These are phyloP conservation scores for Fusarium foetens DNA, from an alignment of 2,329 filamentous ascomycete genomes.

Conservation along the genomic window DNA sequence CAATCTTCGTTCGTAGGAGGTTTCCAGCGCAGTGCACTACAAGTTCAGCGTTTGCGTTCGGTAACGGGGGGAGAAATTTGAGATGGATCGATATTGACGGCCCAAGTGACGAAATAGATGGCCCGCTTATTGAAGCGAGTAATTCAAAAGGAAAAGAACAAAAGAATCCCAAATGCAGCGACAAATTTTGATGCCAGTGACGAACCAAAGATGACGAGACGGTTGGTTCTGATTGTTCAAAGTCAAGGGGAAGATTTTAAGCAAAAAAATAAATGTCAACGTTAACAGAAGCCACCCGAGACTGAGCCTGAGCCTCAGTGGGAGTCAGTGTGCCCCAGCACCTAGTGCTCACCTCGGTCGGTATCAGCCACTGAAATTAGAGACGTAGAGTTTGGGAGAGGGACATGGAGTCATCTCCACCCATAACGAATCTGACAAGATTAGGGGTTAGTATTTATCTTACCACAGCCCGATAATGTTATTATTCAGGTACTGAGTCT, in stretches of 20 bases:
- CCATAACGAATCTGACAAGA: not conserved
- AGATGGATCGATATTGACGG: not conserved
- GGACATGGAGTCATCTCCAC: not conserved
- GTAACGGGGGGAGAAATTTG: not conserved
- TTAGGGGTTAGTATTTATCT: not conserved
- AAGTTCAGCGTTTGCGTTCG: slow-evolving; percentile 5
- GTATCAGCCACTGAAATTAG: slow-evolving; percentile 8
- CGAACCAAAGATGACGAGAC: slow-evolving; percentile 1
- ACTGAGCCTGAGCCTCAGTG: slow-evolving; percentile 8
- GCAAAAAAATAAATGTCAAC: not conserved
- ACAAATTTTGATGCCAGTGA: not conserved
- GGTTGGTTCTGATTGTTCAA: not conserved
- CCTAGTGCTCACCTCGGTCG: not conserved
- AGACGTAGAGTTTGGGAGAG: slow-evolving; percentile 6
- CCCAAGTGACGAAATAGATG: not conserved
- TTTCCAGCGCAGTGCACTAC: not conserved
- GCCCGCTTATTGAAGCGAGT: not conserved
- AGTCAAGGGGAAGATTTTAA: slow-evolving; percentile 12
- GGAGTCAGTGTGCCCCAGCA: slow-evolving; percentile 7
- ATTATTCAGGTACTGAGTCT: not conserved
- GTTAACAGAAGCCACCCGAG: slow-evolving; percentile 1
- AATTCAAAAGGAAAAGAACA: not conserved
- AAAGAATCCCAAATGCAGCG: not conserved
- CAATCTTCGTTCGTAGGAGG: slow-evolving; percentile 7
- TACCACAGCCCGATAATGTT: not conserved